These are phyloP conservation scores for Aspergillus sp. DNA, from an alignment of 2,329 filamentous ascomycete species.

Conservation along the genomic window DNA sequence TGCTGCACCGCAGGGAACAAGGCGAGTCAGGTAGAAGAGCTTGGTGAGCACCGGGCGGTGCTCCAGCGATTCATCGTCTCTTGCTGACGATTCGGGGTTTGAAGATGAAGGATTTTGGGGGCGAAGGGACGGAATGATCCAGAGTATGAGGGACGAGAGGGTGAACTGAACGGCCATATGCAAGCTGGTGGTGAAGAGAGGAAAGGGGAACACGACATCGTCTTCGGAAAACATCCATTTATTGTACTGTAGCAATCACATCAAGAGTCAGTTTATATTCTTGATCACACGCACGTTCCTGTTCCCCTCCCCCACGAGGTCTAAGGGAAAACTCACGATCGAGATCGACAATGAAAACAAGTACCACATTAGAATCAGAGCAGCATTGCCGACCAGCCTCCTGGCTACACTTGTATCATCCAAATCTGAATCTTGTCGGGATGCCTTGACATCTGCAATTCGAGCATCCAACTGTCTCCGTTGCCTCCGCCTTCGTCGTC, in stretches of 20 bases:
- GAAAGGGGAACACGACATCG: constrained; percentile 85
- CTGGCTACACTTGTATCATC: constrained; percentile 70
- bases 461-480: constrained; percentile 67
- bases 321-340: constrained; percentile 55
- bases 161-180: constrained; percentile 95
- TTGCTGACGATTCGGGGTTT: constrained; percentile 29
- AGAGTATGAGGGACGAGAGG: constrained; percentile 72
- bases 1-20: constrained; percentile 85
- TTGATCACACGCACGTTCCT: too few species aligned
- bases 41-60: constrained; percentile 69
- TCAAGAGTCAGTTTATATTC: not conserved
- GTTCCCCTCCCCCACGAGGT: too few species aligned
- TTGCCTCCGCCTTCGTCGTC: constrained; percentile 62
- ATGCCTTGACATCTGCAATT: constrained; percentile 57
- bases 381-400: constrained; percentile 66
- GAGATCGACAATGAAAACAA: constrained; percentile 91
- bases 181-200: constrained; percentile 87
- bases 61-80: constrained; percentile 40
- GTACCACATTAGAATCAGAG: constrained; percentile 84
- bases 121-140: constrained; percentile 74
- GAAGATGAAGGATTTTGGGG: constrained; percentile 47
- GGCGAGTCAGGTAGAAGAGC: constrained; percentile 85
- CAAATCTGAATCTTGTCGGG: constrained; percentile 61
- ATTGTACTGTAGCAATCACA: constrained; percentile 66
- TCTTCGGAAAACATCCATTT: constrained; percentile 98